Evolutionary conservation across 78 protist genomes (phyloP), one percentile per base, ranked within the genome.

Genomic region (Cyanophora paradoxa): DNA sequence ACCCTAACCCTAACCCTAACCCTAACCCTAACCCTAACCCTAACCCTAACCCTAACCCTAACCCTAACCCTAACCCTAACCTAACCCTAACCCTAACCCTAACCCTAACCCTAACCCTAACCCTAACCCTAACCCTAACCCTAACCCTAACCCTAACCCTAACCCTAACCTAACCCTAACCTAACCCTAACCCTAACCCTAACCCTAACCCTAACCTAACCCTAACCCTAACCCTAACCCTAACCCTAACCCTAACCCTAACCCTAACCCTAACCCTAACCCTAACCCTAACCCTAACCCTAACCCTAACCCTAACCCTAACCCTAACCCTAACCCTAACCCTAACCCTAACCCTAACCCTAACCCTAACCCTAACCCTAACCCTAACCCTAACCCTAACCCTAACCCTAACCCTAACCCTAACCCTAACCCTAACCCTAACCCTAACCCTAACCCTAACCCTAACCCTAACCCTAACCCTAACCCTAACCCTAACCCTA

Each of bases 331-430:
- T 50, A 14, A 14, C 57, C 57, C 57, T 50, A 16, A 50, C 57
- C 57, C 57, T 50, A 50, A 16, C 57, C 17, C 57, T 50, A 16
- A 50, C 57, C 57, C 57, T 19, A 3, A 50, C 3, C 57, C 57
- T 50, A 16, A 50, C 57, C 57, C 57, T 50, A 50, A 16, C 57
- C 17, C 57, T 50, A 16, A 50, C 57, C 57, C 57, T 19, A 3
- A 50, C 3, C 57, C 57, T 19, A 3, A 50, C 3, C 57, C 57
- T 34, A 62, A 62, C 68, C 68, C 68, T 62, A 62, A 62, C 42
- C 42, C 68, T 62, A 62, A 34, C 68, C 68, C 68, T 62, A 62
- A 4, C 34, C 68, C 68, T 62, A 62, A 4, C 68, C 68, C 40
- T 34, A 26, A 54, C 33, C 61, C 61, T 26, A 10, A 1, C 2